Conservation (phyloP, 495 filamentous ascomycete species). For the Penicillium atrosanguineum region DNA sequence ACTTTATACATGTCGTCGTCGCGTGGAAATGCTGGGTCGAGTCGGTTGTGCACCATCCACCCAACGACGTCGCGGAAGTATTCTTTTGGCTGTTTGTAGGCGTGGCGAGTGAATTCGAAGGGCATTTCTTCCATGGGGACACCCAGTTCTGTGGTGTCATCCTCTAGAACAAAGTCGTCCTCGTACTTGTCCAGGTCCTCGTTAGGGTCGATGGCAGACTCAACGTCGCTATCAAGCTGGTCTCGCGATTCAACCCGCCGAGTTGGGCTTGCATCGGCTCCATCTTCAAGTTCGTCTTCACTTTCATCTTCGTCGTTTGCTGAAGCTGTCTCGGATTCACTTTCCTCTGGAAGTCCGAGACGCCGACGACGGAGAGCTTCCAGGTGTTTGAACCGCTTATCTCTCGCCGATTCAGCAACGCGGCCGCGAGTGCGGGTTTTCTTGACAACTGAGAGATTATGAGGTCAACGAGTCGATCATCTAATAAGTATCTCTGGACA, state of each 20-base stretch:
- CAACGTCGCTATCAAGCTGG: slow-evolving; percentile 33
- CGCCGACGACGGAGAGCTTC: slow-evolving; percentile 56
- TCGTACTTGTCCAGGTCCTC: slow-evolving; percentile 59
- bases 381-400: slow-evolving; percentile 44
- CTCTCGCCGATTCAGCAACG: slow-evolving; percentile 39
- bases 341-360: slow-evolving; percentile 51
- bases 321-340: slow-evolving; percentile 16
- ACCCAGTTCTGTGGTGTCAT: slow-evolving; percentile 61
- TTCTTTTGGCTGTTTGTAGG: slow-evolving; percentile 66
- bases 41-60: slow-evolving; percentile 76
- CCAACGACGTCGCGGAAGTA: slow-evolving; percentile 77
- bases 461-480: background rate
- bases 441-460: slow-evolving; percentile 28
- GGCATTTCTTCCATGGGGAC: slow-evolving; percentile 63
- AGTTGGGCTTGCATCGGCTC: background rate
- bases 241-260: background rate
- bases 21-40: slow-evolving; percentile 72
- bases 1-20: slow-evolving; percentile 63
- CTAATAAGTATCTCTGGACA: background rate
- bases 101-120: slow-evolving; percentile 64
- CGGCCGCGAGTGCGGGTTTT: slow-evolving; percentile 42
- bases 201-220: slow-evolving; percentile 33
- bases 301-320: slow-evolving; percentile 14
- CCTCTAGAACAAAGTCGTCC: slow-evolving; percentile 69
- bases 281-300: slow-evolving; percentile 3